Conservation (phyloP, 2,329 filamentous ascomycete species). For the Biscogniauxia marginata region DNA sequence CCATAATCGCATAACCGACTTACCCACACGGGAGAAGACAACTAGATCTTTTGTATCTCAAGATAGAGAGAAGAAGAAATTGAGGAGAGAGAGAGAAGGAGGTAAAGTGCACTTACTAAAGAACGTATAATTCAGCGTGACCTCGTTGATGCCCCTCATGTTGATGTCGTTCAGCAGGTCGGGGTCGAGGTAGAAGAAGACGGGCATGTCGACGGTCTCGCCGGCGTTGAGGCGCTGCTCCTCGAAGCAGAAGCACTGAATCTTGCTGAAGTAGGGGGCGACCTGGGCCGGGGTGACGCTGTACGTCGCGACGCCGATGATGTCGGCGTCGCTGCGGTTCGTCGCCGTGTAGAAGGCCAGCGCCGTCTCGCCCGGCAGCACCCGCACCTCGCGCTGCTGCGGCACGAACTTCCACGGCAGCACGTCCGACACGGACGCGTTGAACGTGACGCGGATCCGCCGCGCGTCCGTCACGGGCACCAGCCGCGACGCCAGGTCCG, state of each 20-base stretch:
- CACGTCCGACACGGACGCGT: slow-evolving; percentile 89
- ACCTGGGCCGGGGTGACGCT: slow-evolving; percentile 95
- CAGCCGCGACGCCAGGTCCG: slow-evolving; percentile 72
- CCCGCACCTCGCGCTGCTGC: slow-evolving; percentile 93
- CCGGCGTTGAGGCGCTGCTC: slow-evolving; percentile 91
- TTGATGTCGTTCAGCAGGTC: slow-evolving; percentile 89
- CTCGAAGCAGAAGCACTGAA: slow-evolving; percentile 99
- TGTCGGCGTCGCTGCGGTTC: slow-evolving; percentile 85
- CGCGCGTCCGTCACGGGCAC: slow-evolving; percentile 77
- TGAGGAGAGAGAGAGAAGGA: background rate
- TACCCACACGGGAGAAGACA: too few relatives aligned
- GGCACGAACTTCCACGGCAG: slow-evolving; percentile 97
- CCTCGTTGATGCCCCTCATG: slow-evolving; percentile 92
- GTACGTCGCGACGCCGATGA: slow-evolving; percentile 97
- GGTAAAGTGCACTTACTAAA: slow-evolving; percentile 69
- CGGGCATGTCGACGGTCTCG: slow-evolving; percentile 98
- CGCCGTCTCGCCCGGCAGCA: slow-evolving; percentile 93
- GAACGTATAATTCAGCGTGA: slow-evolving; percentile 96
- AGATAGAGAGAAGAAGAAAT: background rate
- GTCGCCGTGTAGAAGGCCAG: slow-evolving; percentile 97
- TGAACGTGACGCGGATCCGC: slow-evolving; percentile 93
- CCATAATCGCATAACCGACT: too few relatives aligned
- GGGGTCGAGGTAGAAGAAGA: slow-evolving; percentile 98
- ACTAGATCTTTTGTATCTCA: background rate
- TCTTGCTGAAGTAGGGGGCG: slow-evolving; percentile 98